Percentiles rank a stretch among this genome's conserved stretches.
Conservation (phyloP, 2,329 filamentous ascomycete genomes). For the Exophiala lecanii-corni region DNA sequence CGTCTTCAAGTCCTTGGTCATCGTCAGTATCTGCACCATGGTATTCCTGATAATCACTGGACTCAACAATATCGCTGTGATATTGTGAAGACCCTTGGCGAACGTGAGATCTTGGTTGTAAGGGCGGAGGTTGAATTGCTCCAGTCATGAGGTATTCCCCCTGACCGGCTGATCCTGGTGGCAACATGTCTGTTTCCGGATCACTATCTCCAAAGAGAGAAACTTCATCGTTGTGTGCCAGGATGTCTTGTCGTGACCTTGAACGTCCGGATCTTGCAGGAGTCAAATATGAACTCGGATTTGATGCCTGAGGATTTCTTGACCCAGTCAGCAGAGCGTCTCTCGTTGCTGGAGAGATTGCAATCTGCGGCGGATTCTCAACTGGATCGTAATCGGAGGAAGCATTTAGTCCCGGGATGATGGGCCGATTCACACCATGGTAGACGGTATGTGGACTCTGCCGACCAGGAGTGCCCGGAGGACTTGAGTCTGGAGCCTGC, state of each 20-base stretch:
- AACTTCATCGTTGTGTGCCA: neutral
- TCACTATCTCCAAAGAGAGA: neutral
- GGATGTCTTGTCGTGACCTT: neutral
- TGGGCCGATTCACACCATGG: neutral
- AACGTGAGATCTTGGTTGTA: neutral
- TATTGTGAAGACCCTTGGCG: too few species aligned
- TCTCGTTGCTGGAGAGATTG: neutral
- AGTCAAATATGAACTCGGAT: neutral
- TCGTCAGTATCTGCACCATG: neutral
- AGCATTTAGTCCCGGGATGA: neutral
- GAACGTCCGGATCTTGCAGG: neutral
- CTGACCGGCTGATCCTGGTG: neutral
- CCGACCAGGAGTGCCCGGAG: neutral
- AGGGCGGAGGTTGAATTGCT: neutral
- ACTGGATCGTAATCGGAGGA: neutral
- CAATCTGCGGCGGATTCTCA: neutral
- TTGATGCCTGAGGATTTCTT: neutral
- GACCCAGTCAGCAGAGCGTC: neutral
- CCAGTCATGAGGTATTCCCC: neutral
- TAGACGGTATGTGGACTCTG: neutral
- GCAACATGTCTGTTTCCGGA: neutral
- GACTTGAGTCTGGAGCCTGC: neutral
- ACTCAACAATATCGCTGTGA: too few species aligned
- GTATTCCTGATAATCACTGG: too few species aligned
- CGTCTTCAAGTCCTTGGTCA: conserved; percentile 1